phyloP scores from a whole-genome alignment of 2,329 filamentous ascomycete species.

The Leptodontidium sp. region DNA sequence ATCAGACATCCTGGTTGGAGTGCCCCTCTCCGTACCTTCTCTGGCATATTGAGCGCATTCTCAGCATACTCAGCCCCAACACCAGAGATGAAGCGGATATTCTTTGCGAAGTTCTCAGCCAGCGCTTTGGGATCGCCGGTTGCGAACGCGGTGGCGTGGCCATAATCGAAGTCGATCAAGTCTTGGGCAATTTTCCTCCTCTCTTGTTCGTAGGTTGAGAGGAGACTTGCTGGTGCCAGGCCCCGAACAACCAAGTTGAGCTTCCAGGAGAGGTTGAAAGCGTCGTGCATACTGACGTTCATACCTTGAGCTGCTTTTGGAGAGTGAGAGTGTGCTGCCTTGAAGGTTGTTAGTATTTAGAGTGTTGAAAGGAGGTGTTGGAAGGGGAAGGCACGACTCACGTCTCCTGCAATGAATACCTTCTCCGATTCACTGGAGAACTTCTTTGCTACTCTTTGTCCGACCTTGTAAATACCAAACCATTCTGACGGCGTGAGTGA shows the following conservation, averaged over 20 bases:
- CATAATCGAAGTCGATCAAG: slow-evolving; percentile 70
- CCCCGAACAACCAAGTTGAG: slow-evolving; percentile 59
- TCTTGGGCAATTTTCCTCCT: slow-evolving; percentile 68
- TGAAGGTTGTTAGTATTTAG: slow-evolving; percentile 49
- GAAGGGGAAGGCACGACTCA: slow-evolving; percentile 47
- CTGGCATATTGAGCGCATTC: slow-evolving; percentile 67
- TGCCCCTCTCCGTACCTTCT: slow-evolving; percentile 53
- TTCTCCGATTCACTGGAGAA: slow-evolving; percentile 60
- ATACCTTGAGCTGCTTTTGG: slow-evolving; percentile 70
- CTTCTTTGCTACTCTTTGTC: slow-evolving; percentile 64
- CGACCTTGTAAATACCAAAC: slow-evolving; percentile 67
- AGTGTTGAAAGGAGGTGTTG: slow-evolving; percentile 36
- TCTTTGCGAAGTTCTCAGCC: slow-evolving; percentile 73
- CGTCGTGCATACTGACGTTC: slow-evolving; percentile 66
- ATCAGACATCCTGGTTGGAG: slow-evolving; percentile 54
- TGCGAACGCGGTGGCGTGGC: slow-evolving; percentile 64
- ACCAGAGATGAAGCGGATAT: slow-evolving; percentile 77
- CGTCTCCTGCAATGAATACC: slow-evolving; percentile 63
- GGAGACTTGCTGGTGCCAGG: slow-evolving; percentile 60
- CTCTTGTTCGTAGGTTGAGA: slow-evolving; percentile 70
- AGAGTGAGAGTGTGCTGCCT: slow-evolving; percentile 65
- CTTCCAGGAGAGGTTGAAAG: slow-evolving; percentile 70
- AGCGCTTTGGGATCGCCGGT: slow-evolving; percentile 69
- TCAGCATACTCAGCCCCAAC: slow-evolving; percentile 73
- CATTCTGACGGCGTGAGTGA: slow-evolving; percentile 60